Conservation (phyloP, 352 stramenopile genomes). For the Phytophthora podocarpi region DNA sequence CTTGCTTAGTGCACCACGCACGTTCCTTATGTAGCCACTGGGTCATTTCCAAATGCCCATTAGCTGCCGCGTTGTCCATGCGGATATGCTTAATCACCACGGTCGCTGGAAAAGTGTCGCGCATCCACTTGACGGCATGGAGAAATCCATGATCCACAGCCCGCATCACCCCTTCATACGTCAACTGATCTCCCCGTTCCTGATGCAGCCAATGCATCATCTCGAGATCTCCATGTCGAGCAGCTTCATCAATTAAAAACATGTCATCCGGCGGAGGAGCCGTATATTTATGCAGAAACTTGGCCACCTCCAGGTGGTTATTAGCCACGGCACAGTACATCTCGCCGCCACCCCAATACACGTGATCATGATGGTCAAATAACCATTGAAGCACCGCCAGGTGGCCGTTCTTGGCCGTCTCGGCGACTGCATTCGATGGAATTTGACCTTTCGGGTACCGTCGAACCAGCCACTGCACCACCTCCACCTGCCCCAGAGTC, state of each 20-base stretch:
- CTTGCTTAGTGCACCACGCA: constrained; percentile 25
- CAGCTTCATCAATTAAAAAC: constrained; percentile 38
- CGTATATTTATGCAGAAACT: constrained; percentile 25
- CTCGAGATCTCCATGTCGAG: constrained; percentile 28
- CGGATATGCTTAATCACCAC: constrained; percentile 19
- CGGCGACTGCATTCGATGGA: constrained; percentile 17
- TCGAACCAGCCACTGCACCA: constrained; percentile 29
- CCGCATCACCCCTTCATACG: constrained; percentile 31
- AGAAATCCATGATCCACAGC: constrained; percentile 28
- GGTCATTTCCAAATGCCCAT: constrained; percentile 35
- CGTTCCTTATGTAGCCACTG: constrained; percentile 29
- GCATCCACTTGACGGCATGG: constrained; percentile 31
- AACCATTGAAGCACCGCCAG: constrained; percentile 32
- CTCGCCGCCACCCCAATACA: constrained; percentile 38
- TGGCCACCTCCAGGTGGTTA: constrained; percentile 27
- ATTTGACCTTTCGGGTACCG: constrained; percentile 19
- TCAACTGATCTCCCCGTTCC: constrained; percentile 23
- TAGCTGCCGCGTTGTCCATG: constrained; percentile 31
- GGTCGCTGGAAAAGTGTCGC: constrained; percentile 14
- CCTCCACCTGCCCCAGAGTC: constrained; percentile 8
- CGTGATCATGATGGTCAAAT: constrained; percentile 35
- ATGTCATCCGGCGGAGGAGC: constrained; percentile 20
- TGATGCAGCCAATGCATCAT: constrained; percentile 37
- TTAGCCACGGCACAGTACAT: constrained; percentile 32
- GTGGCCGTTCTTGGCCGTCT: constrained; percentile 30